A percentile compares a stretch with the other conserved stretches of the same genome.
Conservation (phyloP, 2,329 filamentous ascomycete genomes). For the Hypoxylon sp. region DNA sequence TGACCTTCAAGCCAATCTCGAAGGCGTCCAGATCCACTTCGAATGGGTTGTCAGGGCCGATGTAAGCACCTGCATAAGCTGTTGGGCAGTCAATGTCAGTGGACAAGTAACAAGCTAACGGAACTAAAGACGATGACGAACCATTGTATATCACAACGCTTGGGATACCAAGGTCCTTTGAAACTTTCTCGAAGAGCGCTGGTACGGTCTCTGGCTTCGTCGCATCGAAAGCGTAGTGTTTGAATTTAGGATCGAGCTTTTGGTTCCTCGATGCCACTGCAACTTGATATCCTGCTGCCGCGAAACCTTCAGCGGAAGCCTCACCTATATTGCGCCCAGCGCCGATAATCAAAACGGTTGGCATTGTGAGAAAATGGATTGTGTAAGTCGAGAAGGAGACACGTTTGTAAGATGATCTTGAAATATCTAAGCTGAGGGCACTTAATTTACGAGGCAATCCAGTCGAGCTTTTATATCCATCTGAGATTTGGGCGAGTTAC, state of each 20-base stretch:
- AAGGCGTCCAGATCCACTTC: constrained; percentile 19
- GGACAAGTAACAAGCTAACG: background rate
- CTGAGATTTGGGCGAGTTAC: background rate
- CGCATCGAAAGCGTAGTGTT: constrained; percentile 33
- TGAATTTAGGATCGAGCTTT: constrained; percentile 41
- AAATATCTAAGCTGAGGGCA: too few species aligned
- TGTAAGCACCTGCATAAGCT: background rate
- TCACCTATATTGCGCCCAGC: constrained; percentile 47
- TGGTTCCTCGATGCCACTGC: constrained; percentile 50
- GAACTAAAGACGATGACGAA: background rate
- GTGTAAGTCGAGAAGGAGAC: background rate
- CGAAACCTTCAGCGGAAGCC: constrained; percentile 46
- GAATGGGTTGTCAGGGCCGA: constrained; percentile 27
- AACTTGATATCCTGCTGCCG: constrained; percentile 48
- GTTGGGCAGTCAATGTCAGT: background rate
- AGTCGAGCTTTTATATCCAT: background rate
- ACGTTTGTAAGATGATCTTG: too few species aligned
- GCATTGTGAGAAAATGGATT: constrained; percentile 34
- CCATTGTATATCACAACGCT: constrained; percentile 46
- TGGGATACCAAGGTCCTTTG: constrained; percentile 16
- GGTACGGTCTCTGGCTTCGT: constrained; percentile 40
- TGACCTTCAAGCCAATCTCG: constrained; percentile 28
- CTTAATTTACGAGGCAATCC: background rate
- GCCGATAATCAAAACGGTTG: constrained; percentile 51
- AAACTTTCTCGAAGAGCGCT: constrained; percentile 43